Conservation (phyloP, 148 eudicot species). For the Drosera capensis region DNA sequence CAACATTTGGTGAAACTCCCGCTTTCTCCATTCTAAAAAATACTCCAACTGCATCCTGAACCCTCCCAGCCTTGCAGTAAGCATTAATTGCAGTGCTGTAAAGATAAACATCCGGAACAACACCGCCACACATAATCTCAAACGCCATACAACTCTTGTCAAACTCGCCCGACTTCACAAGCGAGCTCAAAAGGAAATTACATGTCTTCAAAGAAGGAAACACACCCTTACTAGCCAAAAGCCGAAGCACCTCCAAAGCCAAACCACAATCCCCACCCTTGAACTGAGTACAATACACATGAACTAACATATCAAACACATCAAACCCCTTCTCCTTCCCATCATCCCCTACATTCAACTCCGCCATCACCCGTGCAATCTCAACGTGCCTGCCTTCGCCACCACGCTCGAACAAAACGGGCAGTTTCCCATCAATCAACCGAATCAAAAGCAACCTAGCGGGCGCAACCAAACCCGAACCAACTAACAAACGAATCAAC, state of each 20-base stretch:
- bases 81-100: slow-evolving; percentile 50
- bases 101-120: slow-evolving; percentile 45
- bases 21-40: slow-evolving; percentile 50
- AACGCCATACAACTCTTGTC: slow-evolving; percentile 50
- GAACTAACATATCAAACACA: slow-evolving; percentile 55
- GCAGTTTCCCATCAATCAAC: slow-evolving; percentile 49
- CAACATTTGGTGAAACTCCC: slow-evolving; percentile 52
- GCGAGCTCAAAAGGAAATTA: slow-evolving; percentile 44
- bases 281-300: slow-evolving; percentile 49
- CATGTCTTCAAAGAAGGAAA: slow-evolving; percentile 66
- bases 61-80: slow-evolving; percentile 48
- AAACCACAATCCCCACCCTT: slow-evolving; percentile 29
- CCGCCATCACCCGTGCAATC: slow-evolving; percentile 39
- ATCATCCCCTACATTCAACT: slow-evolving; percentile 23
- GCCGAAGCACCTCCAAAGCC: slow-evolving; percentile 40
- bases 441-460: slow-evolving; percentile 62
- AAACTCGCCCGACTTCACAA: slow-evolving; percentile 49
- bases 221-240: slow-evolving; percentile 24
- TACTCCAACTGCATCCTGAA: slow-evolving; percentile 46
- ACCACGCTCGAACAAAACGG: slow-evolving; percentile 16
- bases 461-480: slow-evolving; percentile 25
- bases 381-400: slow-evolving; percentile 36
- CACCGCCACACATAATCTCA: slow-evolving; percentile 25
- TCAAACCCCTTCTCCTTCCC: slow-evolving; percentile 15
- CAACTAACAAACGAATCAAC: slow-evolving; percentile 56